Base-by-base conservation (phyloP, 352 stramenopile genomes). In the Globisporangium spinosum region DNA sequence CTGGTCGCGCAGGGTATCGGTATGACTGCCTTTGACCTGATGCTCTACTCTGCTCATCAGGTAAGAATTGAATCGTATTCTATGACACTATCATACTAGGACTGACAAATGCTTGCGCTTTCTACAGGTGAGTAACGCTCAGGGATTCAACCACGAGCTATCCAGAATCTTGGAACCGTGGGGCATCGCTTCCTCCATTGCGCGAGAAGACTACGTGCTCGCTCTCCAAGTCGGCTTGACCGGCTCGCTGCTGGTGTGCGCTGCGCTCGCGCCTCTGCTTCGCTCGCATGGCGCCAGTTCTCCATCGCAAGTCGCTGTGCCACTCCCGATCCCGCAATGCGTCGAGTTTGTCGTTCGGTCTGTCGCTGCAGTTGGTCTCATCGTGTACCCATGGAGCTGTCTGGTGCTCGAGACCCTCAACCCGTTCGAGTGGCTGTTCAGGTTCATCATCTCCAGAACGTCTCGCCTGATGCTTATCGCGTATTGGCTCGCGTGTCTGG, bases 301-400 rank as follows among this genome's bases (percentile, higher is more conserved):
- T 0, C 84, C 84, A 2, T 77, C 73, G 6, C 53, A 64, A 1
- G 59, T 92, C 40, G 69, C 70, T 2, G 29, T 75, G 13, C 67
- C 82, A 9, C 64, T 89, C 22, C 67, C 78, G 20, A 47, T 76
- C 0, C 20, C 56, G 43, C 64, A 71, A 38, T 77, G 58, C 15
- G 6, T 76, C 3, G 58, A 53, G 10, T 86, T 91, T 56, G 34
- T 80, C 10, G n/a, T 69, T 1, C 79, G 63, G 43, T 69, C 71
- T 45, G 64, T 61, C 10, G 67, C 70, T 15, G 72, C 86, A 3
- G 65, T 89, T 9, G 72, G 64, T 6, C 54, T 63, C 0, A 32
- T 88, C 23, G 63, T 91, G 32, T 90, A 90, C 57, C 81, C 81
- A 17, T 93, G 80, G 85, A 89, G 77, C 17, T 87, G 73, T 20